A percentile compares a stretch with the other conserved stretches of the same genome.
phyloP scores from a whole-genome alignment of 2,329 filamentous ascomycete genomes.

The Mycocentrospora acerina region DNA sequence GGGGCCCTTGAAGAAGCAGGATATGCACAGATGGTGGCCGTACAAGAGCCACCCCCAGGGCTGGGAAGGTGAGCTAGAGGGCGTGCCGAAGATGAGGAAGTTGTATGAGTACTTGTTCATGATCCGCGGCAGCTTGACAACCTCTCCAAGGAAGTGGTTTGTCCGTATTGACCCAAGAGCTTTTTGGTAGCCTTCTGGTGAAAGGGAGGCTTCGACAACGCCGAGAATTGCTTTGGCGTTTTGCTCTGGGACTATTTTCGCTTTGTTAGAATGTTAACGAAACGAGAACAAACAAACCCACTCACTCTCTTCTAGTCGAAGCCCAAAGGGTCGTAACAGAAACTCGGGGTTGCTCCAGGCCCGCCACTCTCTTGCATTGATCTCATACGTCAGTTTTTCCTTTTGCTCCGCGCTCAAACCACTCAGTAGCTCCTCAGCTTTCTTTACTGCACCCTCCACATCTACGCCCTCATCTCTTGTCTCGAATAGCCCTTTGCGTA shows the following conservation, averaged over 20 bases:
- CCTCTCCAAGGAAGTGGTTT: constrained; percentile 72
- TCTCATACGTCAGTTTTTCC: constrained; percentile 56
- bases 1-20: constrained; percentile 64
- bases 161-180: constrained; percentile 70
- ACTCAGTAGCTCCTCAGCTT: constrained; percentile 51
- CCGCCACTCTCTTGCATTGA: constrained; percentile 72
- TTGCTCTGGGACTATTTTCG: constrained; percentile 28
- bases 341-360: constrained; percentile 75
- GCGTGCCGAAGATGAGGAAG: constrained; percentile 68
- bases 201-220: constrained; percentile 62
- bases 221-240: constrained; percentile 51
- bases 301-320: constrained; percentile 65
- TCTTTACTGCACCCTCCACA: constrained; percentile 58
- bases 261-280: constrained; percentile 5
- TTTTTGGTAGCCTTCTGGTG: constrained; percentile 70
- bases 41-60: constrained; percentile 77
- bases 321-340: constrained; percentile 65
- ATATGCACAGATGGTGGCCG: constrained; percentile 76
- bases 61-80: constrained; percentile 49
- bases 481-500: constrained; percentile 57
- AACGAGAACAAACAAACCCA: background rate
- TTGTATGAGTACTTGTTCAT: constrained; percentile 79
- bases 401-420: constrained; percentile 54
- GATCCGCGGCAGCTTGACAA: constrained; percentile 62
- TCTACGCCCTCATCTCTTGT: constrained; percentile 65